Percentiles rank a stretch among this genome's conserved stretches.
phyloP scores from a whole-genome alignment of 495 filamentous ascomycete species.

The Recurvomyces mirabilis region DNA sequence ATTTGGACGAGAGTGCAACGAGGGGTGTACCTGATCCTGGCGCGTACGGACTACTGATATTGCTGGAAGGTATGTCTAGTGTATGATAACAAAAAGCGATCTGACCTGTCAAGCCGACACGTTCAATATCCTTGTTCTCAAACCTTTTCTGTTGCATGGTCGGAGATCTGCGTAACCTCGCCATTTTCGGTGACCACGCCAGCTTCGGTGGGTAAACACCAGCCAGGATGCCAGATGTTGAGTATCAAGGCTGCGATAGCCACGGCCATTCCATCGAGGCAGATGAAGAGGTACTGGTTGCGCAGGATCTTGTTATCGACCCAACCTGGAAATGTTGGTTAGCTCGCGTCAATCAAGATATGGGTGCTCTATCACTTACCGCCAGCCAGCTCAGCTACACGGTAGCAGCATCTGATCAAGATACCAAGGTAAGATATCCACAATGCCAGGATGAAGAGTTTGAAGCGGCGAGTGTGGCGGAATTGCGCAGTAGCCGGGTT shows the following conservation, averaged over 20 bases:
- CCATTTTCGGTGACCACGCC: too few relatives aligned
- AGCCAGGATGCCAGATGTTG: slow-evolving; percentile 22
- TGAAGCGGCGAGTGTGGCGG: slow-evolving; percentile 24
- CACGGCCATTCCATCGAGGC: slow-evolving; percentile 36
- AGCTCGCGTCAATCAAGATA: neutral
- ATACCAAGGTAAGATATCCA: slow-evolving; percentile 36
- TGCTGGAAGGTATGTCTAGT: slow-evolving; percentile 20
- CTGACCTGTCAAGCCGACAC: too few relatives aligned
- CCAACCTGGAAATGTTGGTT: slow-evolving; percentile 28
- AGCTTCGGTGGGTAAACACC: slow-evolving; percentile 22
- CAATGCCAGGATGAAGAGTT: slow-evolving; percentile 38
- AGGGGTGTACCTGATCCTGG: slow-evolving; percentile 23
- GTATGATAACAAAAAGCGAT: slow-evolving; percentile 3
- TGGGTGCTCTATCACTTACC: neutral
- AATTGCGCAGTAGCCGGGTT: slow-evolving; percentile 15
- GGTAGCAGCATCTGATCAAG: slow-evolving; percentile 38
- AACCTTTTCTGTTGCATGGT: neutral
- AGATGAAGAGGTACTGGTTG: slow-evolving; percentile 39
- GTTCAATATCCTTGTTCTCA: neutral
- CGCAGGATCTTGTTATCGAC: slow-evolving; percentile 30
- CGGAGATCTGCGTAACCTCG: neutral
- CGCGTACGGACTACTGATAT: slow-evolving; percentile 19
- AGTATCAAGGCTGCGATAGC: slow-evolving; percentile 19
- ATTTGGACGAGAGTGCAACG: slow-evolving; percentile 22
- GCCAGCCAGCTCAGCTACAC: slow-evolving; percentile 40